These are phyloP conservation scores for Solanum chacoense DNA, from an alignment of 305 asterid species.

Conservation along the genomic window DNA sequence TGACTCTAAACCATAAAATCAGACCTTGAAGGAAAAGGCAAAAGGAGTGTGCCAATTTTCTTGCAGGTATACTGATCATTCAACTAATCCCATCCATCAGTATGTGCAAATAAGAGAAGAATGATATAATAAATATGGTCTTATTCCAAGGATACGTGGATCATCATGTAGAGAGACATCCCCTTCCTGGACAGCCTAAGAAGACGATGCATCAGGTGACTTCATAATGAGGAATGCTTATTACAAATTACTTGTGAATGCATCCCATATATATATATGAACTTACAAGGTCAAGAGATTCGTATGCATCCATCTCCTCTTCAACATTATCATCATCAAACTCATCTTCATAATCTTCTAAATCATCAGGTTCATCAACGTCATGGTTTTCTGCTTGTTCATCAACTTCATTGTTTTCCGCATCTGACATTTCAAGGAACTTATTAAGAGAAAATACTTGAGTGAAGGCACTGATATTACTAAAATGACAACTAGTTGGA, in stretches of 20 bases:
- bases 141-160: conserved; percentile 56
- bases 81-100: background rate
- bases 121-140: background rate
- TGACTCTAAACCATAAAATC: background rate
- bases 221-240: background rate
- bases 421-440: conserved; percentile 26
- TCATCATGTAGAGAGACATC: conserved; percentile 26
- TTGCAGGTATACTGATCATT: background rate
- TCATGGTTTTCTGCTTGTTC: conserved; percentile 49
- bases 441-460: background rate
- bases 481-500: conserved; percentile 2
- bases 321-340: conserved; percentile 55
- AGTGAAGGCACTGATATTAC: background rate
- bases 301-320: conserved; percentile 54
- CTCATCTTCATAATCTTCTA: conserved; percentile 58
- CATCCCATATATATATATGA: background rate
- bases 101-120: background rate
- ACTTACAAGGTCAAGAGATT: conserved; percentile 38
- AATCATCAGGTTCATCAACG: conserved; percentile 47
- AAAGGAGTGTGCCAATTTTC: background rate
- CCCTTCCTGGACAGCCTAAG: conserved; percentile 45
- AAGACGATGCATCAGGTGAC: background rate
- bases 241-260: background rate
- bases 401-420: conserved; percentile 38
- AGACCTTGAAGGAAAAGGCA: background rate